Evolutionary conservation across 306 rosid genomes (phyloP).

Genomic region (Rosa lucieae): DNA sequence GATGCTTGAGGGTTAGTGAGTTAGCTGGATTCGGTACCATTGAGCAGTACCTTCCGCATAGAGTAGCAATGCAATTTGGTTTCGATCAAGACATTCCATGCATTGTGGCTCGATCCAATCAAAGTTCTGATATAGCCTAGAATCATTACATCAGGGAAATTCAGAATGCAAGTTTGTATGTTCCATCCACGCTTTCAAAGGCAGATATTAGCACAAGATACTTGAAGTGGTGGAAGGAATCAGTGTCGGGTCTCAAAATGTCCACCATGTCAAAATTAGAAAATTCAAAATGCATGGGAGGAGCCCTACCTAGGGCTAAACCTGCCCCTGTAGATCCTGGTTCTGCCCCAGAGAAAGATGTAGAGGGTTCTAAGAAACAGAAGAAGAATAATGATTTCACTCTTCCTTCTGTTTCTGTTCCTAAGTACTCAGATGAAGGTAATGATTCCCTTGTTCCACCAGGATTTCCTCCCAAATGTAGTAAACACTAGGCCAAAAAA

Average conservation of each 20-base stretch:
- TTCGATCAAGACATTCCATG: conserved; percentile 12
- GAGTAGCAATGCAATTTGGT: conserved; percentile 31
- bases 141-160: conserved; percentile 22
- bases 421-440: not conserved
- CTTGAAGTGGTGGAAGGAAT: conserved; percentile 25
- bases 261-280: not conserved
- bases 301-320: no score
- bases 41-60: conserved; percentile 49
- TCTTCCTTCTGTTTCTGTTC: no score
- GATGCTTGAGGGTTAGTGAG: conserved; percentile 39
- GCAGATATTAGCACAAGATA: conserved; percentile 23
- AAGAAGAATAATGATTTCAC: not conserved
- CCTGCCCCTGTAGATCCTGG: not conserved
- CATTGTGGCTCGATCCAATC: no score
- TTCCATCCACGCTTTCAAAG: conserved; percentile 39
- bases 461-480: conserved; percentile 11
- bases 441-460: not conserved
- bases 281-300: not conserved
- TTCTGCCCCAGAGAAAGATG: not conserved
- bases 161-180: conserved; percentile 19
- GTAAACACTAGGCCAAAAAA: no score
- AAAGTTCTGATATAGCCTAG: conserved; percentile 33
- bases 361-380: not conserved
- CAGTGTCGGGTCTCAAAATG: not conserved
- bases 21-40: conserved; percentile 40